A percentile compares a stretch with the other conserved stretches of the same genome.
phyloP scores from a whole-genome alignment of 2,329 filamentous ascomycete species.

The Xylaria arbuscula region DNA sequence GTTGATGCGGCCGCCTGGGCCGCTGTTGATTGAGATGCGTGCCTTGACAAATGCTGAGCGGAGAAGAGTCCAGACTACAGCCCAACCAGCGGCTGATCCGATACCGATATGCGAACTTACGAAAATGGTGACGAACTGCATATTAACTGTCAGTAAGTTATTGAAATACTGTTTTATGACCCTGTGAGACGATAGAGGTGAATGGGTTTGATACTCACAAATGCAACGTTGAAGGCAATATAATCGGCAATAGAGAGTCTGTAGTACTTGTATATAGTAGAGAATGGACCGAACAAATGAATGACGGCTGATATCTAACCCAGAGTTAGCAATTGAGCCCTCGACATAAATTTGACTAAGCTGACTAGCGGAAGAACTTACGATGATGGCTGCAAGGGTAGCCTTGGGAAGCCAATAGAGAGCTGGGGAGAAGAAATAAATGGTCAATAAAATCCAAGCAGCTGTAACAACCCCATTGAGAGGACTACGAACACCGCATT shows the following conservation, averaged over 20 bases:
- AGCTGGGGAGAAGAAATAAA: conserved; percentile 69
- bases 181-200: background rate
- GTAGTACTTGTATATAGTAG: conserved; percentile 72
- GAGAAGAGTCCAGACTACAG: conserved; percentile 69
- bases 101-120: conserved; percentile 70
- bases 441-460: conserved; percentile 69
- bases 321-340: background rate
- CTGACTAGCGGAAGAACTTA: conserved; percentile 44
- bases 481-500: conserved; percentile 71
- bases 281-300: conserved; percentile 68
- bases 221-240: conserved; percentile 69
- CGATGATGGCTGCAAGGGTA: conserved; percentile 71
- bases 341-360: conserved; percentile 16
- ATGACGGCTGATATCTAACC: conserved; percentile 70
- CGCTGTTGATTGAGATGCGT: conserved; percentile 22
- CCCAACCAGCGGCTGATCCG: conserved; percentile 69
- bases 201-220: conserved; percentile 48
- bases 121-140: conserved; percentile 69
- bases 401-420: conserved; percentile 77
- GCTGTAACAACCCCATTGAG: conserved; percentile 70
- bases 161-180: background rate
- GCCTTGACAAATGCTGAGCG: conserved; percentile 63
- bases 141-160: background rate
- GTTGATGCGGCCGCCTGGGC: conserved; percentile 20
- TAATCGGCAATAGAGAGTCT: conserved; percentile 73